These are phyloP conservation scores for Jamesozyma jinghongensis DNA, from an alignment of 805 yeast genomes.

Conservation along the genomic window DNA sequence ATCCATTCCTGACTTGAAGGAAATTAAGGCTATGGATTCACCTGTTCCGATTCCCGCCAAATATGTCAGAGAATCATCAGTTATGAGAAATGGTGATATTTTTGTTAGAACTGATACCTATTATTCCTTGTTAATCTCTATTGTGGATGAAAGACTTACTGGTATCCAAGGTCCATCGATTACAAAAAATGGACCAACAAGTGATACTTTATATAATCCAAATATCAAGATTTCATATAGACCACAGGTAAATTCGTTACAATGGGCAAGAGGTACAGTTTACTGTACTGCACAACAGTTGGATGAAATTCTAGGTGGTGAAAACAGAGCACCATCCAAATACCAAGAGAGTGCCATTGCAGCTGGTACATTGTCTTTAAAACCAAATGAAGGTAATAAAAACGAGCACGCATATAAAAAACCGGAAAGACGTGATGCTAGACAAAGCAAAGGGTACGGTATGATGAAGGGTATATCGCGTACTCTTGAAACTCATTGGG, in stretches of 20 bases:
- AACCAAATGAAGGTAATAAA: slow-evolving; percentile 11
- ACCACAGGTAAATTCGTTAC: slow-evolving; percentile 70
- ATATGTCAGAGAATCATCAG: slow-evolving; percentile 37
- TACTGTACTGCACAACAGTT: slow-evolving; percentile 55
- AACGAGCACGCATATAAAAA: slow-evolving; percentile 31
- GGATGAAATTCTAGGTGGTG: slow-evolving; percentile 62
- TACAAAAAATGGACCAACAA: slow-evolving; percentile 5
- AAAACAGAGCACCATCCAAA: slow-evolving; percentile 53
- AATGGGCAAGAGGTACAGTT: slow-evolving; percentile 78
- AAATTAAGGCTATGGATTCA: slow-evolving; percentile 40
- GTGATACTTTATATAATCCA: slow-evolving; percentile 62
- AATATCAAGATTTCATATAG: slow-evolving; percentile 62
- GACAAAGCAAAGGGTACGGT: slow-evolving; percentile 32
- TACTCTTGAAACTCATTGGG: slow-evolving; percentile 44
- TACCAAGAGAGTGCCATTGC: slow-evolving; percentile 53
- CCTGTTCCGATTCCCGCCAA: slow-evolving; percentile 36
- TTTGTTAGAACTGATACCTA: slow-evolving; percentile 47
- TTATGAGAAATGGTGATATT: slow-evolving; percentile 47
- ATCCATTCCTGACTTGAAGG: slow-evolving; percentile 56
- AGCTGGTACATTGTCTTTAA: slow-evolving; percentile 31
- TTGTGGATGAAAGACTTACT: slow-evolving; percentile 37
- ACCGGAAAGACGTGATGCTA: slow-evolving; percentile 37
- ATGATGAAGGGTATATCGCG: slow-evolving; percentile 34
- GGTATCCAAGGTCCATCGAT: slow-evolving; percentile 31
- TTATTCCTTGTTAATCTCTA: slow-evolving; percentile 44